Evolutionary conservation across 805 yeast genomes (phyloP).

Genomic region (Metschnikowia koreensis): DNA sequence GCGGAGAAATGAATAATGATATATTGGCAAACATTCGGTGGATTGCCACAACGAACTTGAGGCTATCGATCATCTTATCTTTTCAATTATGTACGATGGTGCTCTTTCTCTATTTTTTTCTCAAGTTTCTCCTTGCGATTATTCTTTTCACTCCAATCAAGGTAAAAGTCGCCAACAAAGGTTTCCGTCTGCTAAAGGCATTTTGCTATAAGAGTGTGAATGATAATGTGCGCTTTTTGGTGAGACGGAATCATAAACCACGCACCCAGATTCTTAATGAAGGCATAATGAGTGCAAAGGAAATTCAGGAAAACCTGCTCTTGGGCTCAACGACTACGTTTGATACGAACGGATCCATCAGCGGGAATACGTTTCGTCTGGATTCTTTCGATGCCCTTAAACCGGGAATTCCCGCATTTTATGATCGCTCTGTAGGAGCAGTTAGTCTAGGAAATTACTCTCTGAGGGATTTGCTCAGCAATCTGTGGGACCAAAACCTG

Average conservation of each 20-base stretch:
- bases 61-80: constrained; percentile 69
- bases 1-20: constrained; percentile 44
- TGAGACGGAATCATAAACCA: constrained; percentile 40
- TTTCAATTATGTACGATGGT: constrained; percentile 73
- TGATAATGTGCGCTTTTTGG: constrained; percentile 52
- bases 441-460: constrained; percentile 2
- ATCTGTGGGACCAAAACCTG: neutral
- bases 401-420: neutral
- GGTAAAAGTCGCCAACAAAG: constrained; percentile 38
- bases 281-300: constrained; percentile 26
- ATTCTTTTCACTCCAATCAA: constrained; percentile 51
- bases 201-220: constrained; percentile 63
- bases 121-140: constrained; percentile 54
- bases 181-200: constrained; percentile 50
- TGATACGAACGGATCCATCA: constrained; percentile 5
- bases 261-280: constrained; percentile 31
- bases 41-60: constrained; percentile 59
- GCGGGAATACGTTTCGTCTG: neutral
- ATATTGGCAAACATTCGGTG: constrained; percentile 46
- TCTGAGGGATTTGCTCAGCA: neutral
- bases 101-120: constrained; percentile 69
- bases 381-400: neutral
- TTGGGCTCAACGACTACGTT: constrained; percentile 19
- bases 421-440: neutral
- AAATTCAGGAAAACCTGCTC: constrained; percentile 29